Conservation (phyloP, 208 protist genomes). For the Acanthamoeba sp. region DNA sequence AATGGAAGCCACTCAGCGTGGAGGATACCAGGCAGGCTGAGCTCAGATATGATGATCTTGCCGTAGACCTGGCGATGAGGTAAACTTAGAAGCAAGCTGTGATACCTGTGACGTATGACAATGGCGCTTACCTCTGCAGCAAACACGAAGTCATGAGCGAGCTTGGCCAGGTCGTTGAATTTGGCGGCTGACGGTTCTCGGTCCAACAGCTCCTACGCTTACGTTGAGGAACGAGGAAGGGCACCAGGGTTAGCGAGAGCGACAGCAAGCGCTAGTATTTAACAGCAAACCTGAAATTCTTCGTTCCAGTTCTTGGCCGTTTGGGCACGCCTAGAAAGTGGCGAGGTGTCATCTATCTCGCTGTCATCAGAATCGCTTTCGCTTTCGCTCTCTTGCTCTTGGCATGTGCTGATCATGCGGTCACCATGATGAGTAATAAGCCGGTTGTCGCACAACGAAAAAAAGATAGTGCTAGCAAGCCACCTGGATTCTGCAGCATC, state of each 20-base stretch:
- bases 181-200: conserved; percentile 9
- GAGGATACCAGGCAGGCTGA: conserved; percentile 45
- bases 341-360: not conserved
- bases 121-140: not conserved
- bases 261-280: too few relatives aligned
- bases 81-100: not conserved
- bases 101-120: too few relatives aligned
- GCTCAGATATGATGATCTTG: conserved; percentile 71
- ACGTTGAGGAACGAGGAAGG: not conserved
- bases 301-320: conserved; percentile 63
- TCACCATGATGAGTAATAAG: not conserved
- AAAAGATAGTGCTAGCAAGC: too few relatives aligned
- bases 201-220: not conserved
- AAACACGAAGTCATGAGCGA: conserved; percentile 57
- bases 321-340: not conserved
- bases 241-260: not conserved
- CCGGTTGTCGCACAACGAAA: too few relatives aligned
- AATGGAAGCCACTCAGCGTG: too few relatives aligned
- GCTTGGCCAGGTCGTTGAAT: conserved; percentile 39
- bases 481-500: too few relatives aligned
- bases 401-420: not conserved
- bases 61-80: too few relatives aligned
- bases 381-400: not conserved
- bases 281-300: conserved; percentile 45
- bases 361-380: not conserved